Conservation (phyloP, 768 basidiomycete species). For the Filobasidium floriforme region DNA sequence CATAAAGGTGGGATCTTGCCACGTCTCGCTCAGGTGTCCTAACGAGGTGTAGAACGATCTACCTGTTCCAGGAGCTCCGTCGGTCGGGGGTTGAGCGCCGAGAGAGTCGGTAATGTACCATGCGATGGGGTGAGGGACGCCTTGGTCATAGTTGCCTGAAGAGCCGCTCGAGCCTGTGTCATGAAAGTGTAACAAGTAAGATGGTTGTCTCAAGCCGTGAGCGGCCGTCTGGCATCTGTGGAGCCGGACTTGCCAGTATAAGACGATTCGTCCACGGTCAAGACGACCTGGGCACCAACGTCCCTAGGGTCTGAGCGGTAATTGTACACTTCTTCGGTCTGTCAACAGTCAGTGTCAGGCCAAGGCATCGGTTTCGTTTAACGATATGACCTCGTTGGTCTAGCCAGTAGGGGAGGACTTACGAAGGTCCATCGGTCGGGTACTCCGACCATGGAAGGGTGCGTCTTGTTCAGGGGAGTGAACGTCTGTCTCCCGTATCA, state of each 20-base stretch:
- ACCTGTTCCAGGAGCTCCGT: slow-evolving; percentile 51
- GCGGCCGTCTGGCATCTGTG: no score
- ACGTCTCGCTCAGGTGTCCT: slow-evolving; percentile 67
- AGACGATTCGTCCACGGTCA: slow-evolving; percentile 61
- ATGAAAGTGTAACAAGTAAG: no score
- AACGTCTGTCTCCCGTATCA: slow-evolving; percentile 47
- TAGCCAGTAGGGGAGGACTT: slow-evolving; percentile 18
- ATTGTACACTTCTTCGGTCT: slow-evolving; percentile 53
- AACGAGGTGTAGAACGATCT: slow-evolving; percentile 78
- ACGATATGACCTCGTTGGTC: background rate
- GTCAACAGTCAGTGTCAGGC: background rate
- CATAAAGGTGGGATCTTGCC: slow-evolving; percentile 61
- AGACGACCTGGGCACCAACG: slow-evolving; percentile 57
- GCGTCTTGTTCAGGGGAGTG: slow-evolving; percentile 53
- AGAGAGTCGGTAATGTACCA: slow-evolving; percentile 76
- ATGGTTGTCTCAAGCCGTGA: no score
- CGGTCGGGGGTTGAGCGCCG: slow-evolving; percentile 50
- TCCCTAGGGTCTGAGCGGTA: slow-evolving; percentile 64
- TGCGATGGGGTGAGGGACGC: slow-evolving; percentile 70
- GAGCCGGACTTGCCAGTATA: slow-evolving; percentile 51
- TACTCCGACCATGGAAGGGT: slow-evolving; percentile 57
- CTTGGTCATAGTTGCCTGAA: slow-evolving; percentile 56
- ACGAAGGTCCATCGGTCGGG: slow-evolving; percentile 45
- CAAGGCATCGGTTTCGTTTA: background rate
- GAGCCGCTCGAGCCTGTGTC: slow-evolving; percentile 34